phyloP scores from a whole-genome alignment of 2,329 filamentous ascomycete species.

The Fusarium guadeloupense region DNA sequence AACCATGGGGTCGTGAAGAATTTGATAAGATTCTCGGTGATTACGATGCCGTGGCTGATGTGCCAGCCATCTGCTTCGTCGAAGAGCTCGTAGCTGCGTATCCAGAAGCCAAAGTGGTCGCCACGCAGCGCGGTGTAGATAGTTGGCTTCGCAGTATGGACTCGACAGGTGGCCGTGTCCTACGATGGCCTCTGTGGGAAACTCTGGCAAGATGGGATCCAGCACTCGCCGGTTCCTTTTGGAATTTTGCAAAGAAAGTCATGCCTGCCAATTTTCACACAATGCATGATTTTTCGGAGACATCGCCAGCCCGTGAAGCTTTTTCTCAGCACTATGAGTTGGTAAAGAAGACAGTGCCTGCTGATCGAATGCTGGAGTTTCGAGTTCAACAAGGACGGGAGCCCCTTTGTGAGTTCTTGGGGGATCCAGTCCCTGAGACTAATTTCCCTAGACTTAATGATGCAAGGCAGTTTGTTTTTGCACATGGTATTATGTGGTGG shows the following conservation, averaged over 20 bases:
- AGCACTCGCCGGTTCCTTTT: slow-evolving; percentile 13
- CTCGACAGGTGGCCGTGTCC: slow-evolving; percentile 7
- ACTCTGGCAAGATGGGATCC: slow-evolving; percentile 21
- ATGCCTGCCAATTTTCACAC: slow-evolving; percentile 17
- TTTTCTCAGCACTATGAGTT: slow-evolving; percentile 17
- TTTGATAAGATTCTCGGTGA: slow-evolving; percentile 29
- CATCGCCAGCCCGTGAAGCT: slow-evolving; percentile 12
- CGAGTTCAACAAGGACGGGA: slow-evolving; percentile 20
- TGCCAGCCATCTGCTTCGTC: slow-evolving; percentile 27
- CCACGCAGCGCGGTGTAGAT: slow-evolving; percentile 14
- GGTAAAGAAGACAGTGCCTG: neutral
- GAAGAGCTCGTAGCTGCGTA: slow-evolving; percentile 31
- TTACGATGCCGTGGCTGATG: slow-evolving; percentile 19
- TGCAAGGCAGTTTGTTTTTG: slow-evolving; percentile 23
- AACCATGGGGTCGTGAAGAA: slow-evolving; percentile 22
- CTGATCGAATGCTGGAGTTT: slow-evolving; percentile 11
- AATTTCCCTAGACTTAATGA: slow-evolving; percentile 24
- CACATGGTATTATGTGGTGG: slow-evolving; percentile 32
- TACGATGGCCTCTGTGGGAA: slow-evolving; percentile 32
- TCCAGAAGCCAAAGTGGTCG: slow-evolving; percentile 28
- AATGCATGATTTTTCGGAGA: slow-evolving; percentile 16
- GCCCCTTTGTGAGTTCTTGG: slow-evolving; percentile 26
- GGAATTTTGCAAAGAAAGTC: slow-evolving; percentile 22
- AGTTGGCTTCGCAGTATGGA: slow-evolving; percentile 31
- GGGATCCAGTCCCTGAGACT: neutral